Percentiles rank a stretch among this genome's conserved stretches.
Evolutionary conservation across 768 basidiomycete species (phyloP).

Genomic region (Suillus occidentalis): DNA sequence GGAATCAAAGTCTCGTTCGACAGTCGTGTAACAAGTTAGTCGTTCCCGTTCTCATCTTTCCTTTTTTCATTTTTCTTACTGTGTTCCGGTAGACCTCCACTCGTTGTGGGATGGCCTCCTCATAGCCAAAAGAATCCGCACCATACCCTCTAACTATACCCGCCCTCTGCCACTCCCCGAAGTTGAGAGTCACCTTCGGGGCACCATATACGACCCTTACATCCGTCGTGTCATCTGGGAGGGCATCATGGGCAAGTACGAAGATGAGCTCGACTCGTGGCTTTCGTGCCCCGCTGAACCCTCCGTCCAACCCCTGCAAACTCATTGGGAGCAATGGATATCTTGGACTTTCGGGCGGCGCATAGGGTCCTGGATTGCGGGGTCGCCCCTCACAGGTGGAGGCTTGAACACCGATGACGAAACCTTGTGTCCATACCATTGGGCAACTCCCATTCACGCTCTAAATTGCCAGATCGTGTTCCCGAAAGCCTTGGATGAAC

Average conservation of each 20-base stretch:
- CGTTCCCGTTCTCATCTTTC: constrained; percentile 1
- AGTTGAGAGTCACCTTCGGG: constrained; percentile 67
- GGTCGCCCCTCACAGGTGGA: constrained; percentile 19
- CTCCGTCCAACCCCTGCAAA: constrained; percentile 12
- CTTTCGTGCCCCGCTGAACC: constrained; percentile 54
- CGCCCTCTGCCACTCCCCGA: constrained; percentile 63
- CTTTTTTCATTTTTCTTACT: background rate
- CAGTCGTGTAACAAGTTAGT: constrained; percentile 67
- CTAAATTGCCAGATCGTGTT: constrained; percentile 85
- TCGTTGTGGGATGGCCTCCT: constrained; percentile 85
- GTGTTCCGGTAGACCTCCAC: constrained; percentile 62
- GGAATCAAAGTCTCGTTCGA: constrained; percentile 73
- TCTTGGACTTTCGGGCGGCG: constrained; percentile 10
- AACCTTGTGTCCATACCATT: constrained; percentile 71
- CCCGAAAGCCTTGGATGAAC: constrained; percentile 67
- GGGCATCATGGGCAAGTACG: constrained; percentile 73
- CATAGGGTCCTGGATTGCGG: constrained; percentile 16
- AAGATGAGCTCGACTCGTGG: constrained; percentile 61
- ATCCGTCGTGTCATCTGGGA: constrained; percentile 87
- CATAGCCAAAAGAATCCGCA: constrained; percentile 79
- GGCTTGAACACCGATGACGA: constrained; percentile 49
- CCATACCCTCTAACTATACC: constrained; percentile 74
- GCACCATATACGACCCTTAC: constrained; percentile 84
- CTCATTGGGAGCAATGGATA: constrained; percentile 33
- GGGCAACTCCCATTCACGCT: constrained; percentile 70